Evolutionary conservation across 495 filamentous ascomycete genomes (phyloP).

Genomic region (Collariella sp.): DNA sequence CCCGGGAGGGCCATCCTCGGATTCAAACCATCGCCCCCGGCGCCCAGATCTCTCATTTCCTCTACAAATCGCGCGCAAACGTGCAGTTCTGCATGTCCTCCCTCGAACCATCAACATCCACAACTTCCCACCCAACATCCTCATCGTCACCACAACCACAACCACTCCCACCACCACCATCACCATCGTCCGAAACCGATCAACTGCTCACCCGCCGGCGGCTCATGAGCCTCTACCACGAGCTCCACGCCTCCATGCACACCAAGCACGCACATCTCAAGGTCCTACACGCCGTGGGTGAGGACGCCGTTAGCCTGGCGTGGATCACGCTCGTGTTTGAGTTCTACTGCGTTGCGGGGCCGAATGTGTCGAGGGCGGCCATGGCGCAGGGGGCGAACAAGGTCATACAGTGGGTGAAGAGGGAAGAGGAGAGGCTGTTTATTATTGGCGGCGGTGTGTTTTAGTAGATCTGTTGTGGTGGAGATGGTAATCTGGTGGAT

Average conservation of each 20-base stretch:
- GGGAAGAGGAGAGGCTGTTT: constrained; percentile 88
- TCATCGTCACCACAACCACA: neutral
- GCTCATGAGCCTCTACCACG: constrained; percentile 77
- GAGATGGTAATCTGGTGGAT: neutral
- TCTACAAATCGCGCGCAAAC: constrained; percentile 88
- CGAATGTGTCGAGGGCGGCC: constrained; percentile 62
- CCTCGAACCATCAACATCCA: constrained; percentile 59
- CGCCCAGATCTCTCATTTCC: constrained; percentile 74
- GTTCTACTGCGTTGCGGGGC: constrained; percentile 85
- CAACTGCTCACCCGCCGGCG: constrained; percentile 54
- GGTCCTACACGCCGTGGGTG: constrained; percentile 68
- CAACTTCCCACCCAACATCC: constrained; percentile 36
- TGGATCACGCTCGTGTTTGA: constrained; percentile 90
- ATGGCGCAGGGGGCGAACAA: constrained; percentile 80
- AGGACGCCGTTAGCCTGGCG: constrained; percentile 67
- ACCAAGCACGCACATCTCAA: constrained; percentile 73
- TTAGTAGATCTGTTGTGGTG: constrained; percentile 10
- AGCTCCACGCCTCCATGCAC: constrained; percentile 75
- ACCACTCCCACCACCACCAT: neutral
- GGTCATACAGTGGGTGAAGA: constrained; percentile 78
- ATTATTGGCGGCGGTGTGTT: constrained; percentile 87
- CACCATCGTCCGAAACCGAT: constrained; percentile 16
- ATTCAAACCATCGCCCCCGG: constrained; percentile 67
- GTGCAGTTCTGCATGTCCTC: constrained; percentile 93
- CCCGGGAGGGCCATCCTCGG: constrained; percentile 58